Percentiles rank a stretch among this genome's conserved stretches.
These are phyloP conservation scores for Metarhizium guizhouense DNA, from an alignment of 2,329 filamentous ascomycete genomes.

Conservation along the genomic window DNA sequence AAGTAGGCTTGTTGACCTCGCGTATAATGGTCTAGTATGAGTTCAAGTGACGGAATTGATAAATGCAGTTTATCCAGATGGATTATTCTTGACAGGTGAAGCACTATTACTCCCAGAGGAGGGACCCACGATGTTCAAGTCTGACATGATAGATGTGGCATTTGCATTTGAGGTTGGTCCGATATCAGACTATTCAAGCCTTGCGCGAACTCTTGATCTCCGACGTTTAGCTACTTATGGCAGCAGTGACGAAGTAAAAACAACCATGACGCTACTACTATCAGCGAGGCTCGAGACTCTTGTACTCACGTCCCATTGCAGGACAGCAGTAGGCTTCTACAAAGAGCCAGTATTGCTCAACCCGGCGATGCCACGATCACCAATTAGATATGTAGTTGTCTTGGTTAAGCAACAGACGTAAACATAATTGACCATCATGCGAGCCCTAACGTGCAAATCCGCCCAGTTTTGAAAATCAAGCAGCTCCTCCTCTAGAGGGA, in stretches of 20 bases:
- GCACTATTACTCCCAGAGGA: not conserved
- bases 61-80: not conserved
- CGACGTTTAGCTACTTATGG: not conserved
- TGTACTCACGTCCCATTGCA: too few relatives aligned
- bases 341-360: too few relatives aligned
- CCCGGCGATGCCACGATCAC: too few relatives aligned
- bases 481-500: too few relatives aligned
- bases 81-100: not conserved
- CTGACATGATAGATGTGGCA: not conserved
- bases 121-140: not conserved
- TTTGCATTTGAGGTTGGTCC: not conserved
- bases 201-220: not conserved
- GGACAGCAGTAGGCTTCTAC: too few relatives aligned
- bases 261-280: not conserved
- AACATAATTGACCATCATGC: too few relatives aligned
- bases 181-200: too few relatives aligned
- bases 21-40: not conserved
- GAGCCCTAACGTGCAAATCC: too few relatives aligned
- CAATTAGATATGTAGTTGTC: too few relatives aligned
- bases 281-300: not conserved
- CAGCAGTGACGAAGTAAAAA: not conserved
- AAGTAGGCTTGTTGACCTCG: not conserved
- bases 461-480: too few relatives aligned
- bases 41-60: not conserved
- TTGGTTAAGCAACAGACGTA: too few relatives aligned